Base-by-base conservation (phyloP, 768 basidiomycete species). In the Amanita polypyramis region DNA sequence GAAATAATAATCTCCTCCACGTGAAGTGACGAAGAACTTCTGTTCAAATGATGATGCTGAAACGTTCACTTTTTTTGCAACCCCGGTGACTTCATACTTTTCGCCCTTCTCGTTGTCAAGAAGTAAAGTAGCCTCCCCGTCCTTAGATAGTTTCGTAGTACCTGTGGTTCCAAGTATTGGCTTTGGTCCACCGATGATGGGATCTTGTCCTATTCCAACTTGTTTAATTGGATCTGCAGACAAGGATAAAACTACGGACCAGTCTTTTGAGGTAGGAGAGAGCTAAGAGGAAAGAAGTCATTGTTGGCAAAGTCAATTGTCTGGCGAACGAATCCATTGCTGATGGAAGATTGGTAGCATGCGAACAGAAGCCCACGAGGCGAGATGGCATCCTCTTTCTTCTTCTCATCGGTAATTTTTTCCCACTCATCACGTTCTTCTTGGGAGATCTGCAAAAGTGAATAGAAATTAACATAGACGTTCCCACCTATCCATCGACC, bases 1-100 rank as follows among this genome's bases (percentile, higher is more conserved):
- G 48, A 58, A 62, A 47, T 56, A 62, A 50, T 62, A 62, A 36
- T 58, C 59, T 36, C 60, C 60, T 11, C 60, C 55, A 14, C 54
- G 32, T 1, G 59, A 54, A 8, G 47, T 52, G 17, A 52, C 48
- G 43, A 56, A 56, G 20, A 48, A 48, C 23, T 45, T 20, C 11
- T 7, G 8, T 15, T 15, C 32, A 9, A 8, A 17, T 17, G 37
- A n/a, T n/a, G n/a, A n/a, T n/a, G n/a, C n/a, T n/a, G n/a, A n/a
- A n/a, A n/a, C n/a, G n/a, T n/a, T n/a, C n/a, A n/a, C n/a, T n/a
- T n/a, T n/a, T n/a, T n/a, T n/a, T n/a, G n/a, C n/a, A n/a, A n/a
- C n/a, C n/a, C n/a, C n/a, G n/a, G n/a, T n/a, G n/a, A n/a, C n/a
- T n/a, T n/a, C n/a, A n/a, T n/a, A n/a, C n/a, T n/a, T n/a, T n/a